Conservation (phyloP, 345 rosid genomes). For the Brassica rapa region DNA sequence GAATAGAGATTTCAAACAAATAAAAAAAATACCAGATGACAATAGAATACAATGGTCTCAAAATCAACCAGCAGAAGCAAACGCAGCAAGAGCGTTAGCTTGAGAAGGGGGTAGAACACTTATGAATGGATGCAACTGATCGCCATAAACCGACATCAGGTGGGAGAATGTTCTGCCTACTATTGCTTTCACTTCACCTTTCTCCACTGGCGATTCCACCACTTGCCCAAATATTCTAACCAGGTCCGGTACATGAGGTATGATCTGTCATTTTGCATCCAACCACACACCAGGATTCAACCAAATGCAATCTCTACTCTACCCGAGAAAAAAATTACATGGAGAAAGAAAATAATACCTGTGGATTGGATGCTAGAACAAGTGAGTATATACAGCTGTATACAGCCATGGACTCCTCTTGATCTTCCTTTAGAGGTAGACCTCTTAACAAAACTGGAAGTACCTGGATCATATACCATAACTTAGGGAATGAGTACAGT, state of each 20-base stretch:
- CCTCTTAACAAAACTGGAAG: constrained; percentile 87
- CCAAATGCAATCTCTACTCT: background rate
- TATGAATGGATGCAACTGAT: constrained; percentile 84
- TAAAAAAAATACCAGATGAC: background rate
- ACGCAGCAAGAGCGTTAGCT: constrained; percentile 78
- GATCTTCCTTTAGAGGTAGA: constrained; percentile 94
- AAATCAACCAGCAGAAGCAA: constrained; percentile 47
- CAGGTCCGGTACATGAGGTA: constrained; percentile 77
- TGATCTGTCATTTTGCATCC: constrained; percentile 54
- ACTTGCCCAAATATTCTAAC: constrained; percentile 90
- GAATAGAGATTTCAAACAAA: background rate
- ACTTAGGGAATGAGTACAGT: constrained; percentile 18
- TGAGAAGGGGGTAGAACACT: constrained; percentile 72
- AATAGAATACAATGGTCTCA: too few relatives aligned
- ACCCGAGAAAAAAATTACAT: background rate
- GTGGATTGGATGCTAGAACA: constrained; percentile 78
- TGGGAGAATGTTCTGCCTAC: constrained; percentile 88
- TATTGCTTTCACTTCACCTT: constrained; percentile 79
- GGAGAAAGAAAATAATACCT: constrained; percentile 52
- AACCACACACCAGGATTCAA: background rate
- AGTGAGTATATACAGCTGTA: constrained; percentile 80
- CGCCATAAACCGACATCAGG: constrained; percentile 71
- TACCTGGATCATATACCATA: constrained; percentile 53
- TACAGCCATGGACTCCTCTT: constrained; percentile 87
- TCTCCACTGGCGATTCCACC: constrained; percentile 74